These are phyloP conservation scores for Byssoonygena ceratinophila DNA, from an alignment of 2,329 filamentous ascomycete species.

Conservation along the genomic window DNA sequence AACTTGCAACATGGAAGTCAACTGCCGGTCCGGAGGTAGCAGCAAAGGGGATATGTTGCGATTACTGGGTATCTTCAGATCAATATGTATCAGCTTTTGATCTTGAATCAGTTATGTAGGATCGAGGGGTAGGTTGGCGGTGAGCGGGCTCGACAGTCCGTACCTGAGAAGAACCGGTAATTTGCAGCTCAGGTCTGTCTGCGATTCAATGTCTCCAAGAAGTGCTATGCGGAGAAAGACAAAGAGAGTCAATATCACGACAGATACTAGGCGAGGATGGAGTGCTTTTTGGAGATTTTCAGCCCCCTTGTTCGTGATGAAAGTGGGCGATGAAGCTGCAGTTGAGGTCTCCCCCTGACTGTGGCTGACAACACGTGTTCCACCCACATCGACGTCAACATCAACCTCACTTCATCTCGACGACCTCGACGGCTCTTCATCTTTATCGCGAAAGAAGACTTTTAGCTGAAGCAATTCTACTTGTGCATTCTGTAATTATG, in stretches of 20 bases:
- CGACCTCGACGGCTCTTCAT: no score
- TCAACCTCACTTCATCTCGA: no score
- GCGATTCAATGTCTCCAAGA: no score
- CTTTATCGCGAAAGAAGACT: no score
- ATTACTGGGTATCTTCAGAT: background rate
- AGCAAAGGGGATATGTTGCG: background rate
- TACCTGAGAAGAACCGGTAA: no score
- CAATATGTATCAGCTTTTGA: background rate
- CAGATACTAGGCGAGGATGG: background rate
- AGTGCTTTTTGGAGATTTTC: background rate
- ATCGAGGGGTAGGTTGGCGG: background rate
- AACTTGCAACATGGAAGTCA: constrained; percentile 36
- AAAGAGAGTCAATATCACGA: background rate
- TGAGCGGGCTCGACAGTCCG: background rate
- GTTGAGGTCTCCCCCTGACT: background rate
- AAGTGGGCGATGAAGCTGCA: background rate
- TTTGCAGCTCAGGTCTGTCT: background rate
- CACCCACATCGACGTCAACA: background rate
- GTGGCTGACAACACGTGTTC: constrained; percentile 5
- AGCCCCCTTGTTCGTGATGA: no score
- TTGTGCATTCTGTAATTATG: no score
- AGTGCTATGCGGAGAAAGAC: no score
- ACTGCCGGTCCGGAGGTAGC: background rate
- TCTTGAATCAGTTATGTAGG: background rate
- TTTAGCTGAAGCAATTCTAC: no score